Evolutionary conservation across 2,329 filamentous ascomycete genomes (phyloP).

Genomic region (Xylariales sp.): DNA sequence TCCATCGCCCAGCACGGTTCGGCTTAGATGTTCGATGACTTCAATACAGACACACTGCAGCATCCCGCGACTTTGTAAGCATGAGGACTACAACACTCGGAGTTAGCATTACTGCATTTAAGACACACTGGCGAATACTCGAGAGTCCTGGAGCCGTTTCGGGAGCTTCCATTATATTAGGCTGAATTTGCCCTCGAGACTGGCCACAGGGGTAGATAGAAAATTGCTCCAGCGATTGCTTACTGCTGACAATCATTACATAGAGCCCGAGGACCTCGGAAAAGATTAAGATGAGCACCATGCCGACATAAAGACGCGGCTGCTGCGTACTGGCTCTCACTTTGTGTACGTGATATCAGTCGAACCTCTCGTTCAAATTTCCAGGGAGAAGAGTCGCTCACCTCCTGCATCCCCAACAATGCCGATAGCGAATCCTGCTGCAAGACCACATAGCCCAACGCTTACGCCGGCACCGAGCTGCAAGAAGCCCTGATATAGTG

Average conservation of each 20-base stretch:
- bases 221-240: too few relatives aligned
- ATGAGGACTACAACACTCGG: too few relatives aligned
- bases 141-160: too few relatives aligned
- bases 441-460: slow-evolving; percentile 39
- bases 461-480: slow-evolving; percentile 39
- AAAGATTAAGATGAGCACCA: slow-evolving; percentile 45
- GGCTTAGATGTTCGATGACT: neutral
- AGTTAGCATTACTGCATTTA: too few relatives aligned
- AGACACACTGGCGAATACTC: too few relatives aligned
- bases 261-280: slow-evolving; percentile 42
- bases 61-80: slow-evolving; percentile 35
- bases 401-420: slow-evolving; percentile 51
- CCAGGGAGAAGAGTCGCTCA: slow-evolving; percentile 14
- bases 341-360: slow-evolving; percentile 11
- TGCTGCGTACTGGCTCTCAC: slow-evolving; percentile 43
- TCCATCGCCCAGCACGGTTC: too few relatives aligned
- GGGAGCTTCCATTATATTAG: too few relatives aligned
- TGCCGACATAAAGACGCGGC: slow-evolving; percentile 40
- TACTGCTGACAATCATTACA: slow-evolving; percentile 42
- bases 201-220: too few relatives aligned
- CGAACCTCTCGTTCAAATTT: slow-evolving; percentile 1
- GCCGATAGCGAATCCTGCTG: slow-evolving; percentile 37
- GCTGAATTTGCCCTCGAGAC: too few relatives aligned
- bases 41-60: neutral
- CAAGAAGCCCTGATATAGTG: slow-evolving; percentile 38